Base-by-base conservation (phyloP, 2,329 filamentous ascomycete genomes). In the Fusarium pilosicola region DNA sequence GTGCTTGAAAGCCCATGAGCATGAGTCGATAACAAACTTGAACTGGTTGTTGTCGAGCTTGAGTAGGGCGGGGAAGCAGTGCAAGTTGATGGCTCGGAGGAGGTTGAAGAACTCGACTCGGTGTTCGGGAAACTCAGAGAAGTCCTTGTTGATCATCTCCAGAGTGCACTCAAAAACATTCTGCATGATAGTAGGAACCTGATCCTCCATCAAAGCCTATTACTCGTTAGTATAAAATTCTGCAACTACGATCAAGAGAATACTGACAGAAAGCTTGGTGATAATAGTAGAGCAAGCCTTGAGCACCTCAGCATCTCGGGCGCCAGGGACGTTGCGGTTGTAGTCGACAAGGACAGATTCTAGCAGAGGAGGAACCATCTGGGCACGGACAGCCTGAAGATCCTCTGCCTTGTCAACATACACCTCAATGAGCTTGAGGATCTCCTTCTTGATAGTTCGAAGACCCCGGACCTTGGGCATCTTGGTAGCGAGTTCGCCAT, bases 71-170 rank as follows among this genome's bases (percentile, higher is more conserved):
- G 94, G 94, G 91, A 99, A 99, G 84, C 96, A 99, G 82, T 97
- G 94, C 54, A 98, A 86, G 83, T 99, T 99, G 85, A 99, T 98
- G 20, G 96, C 94, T 76, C 97, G 90, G 42, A 99, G 88, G 30
- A 99, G 90, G 84, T 97, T 98, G 89, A 99, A 99, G 84, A 99
- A 99, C 83, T 98, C 96, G n/a, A 99, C 96, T 65, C 97, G 93
- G 81, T 99, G 96, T 83, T 99, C 96, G 0, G 96, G 96, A 83
- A 97, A 99, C 81, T 99, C 96, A 52, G 97, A 98, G 84, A 99
- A 99, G 84, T 99, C 96, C 86, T 99, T 99, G 90, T 98, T 99
- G 86, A 99, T 99, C 96, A 99, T 99, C 79, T 97, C 95, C 64
- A 99, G 87, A 7, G 96, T 99, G 86, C 96, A 98, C 83, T 98